A percentile compares a stretch with the other conserved stretches of the same genome.
Conservation (phyloP, 2,329 filamentous ascomycete species). For the Pseudocercospora fijiensis region DNA sequence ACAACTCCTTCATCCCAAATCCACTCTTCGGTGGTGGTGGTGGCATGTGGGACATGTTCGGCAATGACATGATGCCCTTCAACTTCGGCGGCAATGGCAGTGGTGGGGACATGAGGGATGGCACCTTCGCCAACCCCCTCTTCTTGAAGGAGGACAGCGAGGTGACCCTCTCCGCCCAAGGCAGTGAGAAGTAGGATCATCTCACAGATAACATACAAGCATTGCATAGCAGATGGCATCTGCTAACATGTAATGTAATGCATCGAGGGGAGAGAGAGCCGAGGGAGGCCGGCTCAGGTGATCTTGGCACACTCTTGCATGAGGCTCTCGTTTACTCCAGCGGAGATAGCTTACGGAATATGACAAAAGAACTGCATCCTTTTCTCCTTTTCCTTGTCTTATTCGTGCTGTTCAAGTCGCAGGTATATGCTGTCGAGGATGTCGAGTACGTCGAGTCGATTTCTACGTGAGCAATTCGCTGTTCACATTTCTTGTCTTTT, state of each 20-base stretch:
- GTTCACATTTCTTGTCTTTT: not conserved
- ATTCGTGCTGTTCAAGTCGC: not conserved
- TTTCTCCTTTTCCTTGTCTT: not conserved
- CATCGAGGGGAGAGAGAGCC: constrained; percentile 1
- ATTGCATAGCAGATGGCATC: not conserved
- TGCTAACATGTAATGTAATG: constrained; percentile 10
- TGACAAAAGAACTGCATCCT: not conserved
- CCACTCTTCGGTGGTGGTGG: constrained; percentile 15
- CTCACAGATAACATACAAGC: constrained; percentile 1
- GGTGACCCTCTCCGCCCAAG: constrained; percentile 35
- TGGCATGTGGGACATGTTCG: constrained; percentile 21
- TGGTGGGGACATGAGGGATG: constrained; percentile 15
- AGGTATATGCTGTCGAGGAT: not conserved
- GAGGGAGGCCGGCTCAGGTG: not conserved
- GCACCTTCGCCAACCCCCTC: constrained; percentile 29
- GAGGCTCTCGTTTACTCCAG: constrained; percentile 4
- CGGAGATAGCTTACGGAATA: constrained; percentile 4
- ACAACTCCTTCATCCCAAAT: constrained; percentile 10
- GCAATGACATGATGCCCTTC: constrained; percentile 14
- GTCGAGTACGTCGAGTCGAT: not conserved
- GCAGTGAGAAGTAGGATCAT: constrained; percentile 22
- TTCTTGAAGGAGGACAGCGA: constrained; percentile 36
- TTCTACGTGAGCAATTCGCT: not conserved
- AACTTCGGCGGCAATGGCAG: constrained; percentile 13
- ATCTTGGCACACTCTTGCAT: constrained; percentile 3